Evolutionary conservation across 2,329 filamentous ascomycete genomes (phyloP), one percentile per base, ranked within the genome.

Genomic region (Fusarium sp.): DNA sequence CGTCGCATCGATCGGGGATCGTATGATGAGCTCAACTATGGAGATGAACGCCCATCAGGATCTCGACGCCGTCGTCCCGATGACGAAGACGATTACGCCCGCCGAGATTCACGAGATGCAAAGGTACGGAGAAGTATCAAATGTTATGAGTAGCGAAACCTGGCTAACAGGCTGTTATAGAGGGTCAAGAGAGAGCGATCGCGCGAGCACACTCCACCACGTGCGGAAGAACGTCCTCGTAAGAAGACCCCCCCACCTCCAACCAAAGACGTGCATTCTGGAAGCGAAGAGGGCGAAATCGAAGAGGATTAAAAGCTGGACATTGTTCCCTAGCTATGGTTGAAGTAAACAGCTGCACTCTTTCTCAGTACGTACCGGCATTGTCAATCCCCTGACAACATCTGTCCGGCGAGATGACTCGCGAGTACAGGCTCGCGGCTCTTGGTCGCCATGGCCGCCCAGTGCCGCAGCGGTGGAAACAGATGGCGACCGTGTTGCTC

Each of bases 231-330:
- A 69, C 83, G 83, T 76, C 83, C 84, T 76, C 87, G 85, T 77
- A 86, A 85, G 78, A 90, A 84, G 79, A 87, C 87, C 50, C 86
- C 87, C 42, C 83, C 83, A 26, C 70, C 75, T 55, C 28, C 59
- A 40, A 75, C 73, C 38, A 83, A 83, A 74, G 89, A 92, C 69
- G 84, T 89, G 52, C 83, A 85, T 47, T 87, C 85, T 62, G 96
- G 96, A 54, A 98, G 94, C 76, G 96, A 99, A 82, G 96, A 99
- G 81, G 96, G 96, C 53, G 96, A 99, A 83, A 98, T 99, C 74
- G 96, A 97, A 80, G 94, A 98, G 84, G 88, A 89, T 72, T 89
- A 82, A 76, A 34, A 43, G 56, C 26, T 53, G 44, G 43, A 34
- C 58, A 49, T 43, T 53, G 33, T 19, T 42, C 46, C 51, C 55